Evolutionary conservation across 2,329 filamentous ascomycete genomes (phyloP), one percentile per base, ranked within the genome.

Genomic region (Trichoderma guizhouense): DNA sequence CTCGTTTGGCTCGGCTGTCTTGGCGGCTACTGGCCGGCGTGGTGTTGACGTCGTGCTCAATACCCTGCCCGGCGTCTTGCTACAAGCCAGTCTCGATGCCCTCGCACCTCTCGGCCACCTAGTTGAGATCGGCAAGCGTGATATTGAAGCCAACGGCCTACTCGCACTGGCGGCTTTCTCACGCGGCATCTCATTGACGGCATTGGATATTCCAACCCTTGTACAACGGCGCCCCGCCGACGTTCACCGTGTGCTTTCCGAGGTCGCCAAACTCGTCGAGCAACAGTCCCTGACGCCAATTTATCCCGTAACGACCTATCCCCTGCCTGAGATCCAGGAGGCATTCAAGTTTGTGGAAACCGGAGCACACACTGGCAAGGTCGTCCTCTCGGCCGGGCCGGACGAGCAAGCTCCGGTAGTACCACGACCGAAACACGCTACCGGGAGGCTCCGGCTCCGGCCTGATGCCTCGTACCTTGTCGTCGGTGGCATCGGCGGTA

Each of bases 331-430:
- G 2, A 12, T 58, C n/a, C 26, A 75, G 36, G 47, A 73, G n/a
- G 76, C 73, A 21, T 74, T 77, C 68, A 68, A 72, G 30, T 36
- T 72, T 5, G 30, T 78, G 5, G 74, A 76, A 21, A 71, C 72
- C 47, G 75, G 74, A 8, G 76, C 74, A 15, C 72, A 73, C 15
- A 74, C 63, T 14, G 76, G 76, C 21, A 77, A 76, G 63, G 73
- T 77, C 36, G 60, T 76, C 26, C 39, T 77, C 9, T 58, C 63
- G 1, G 53, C 65, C 3, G 60, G 72, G 12, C 30, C 71, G 3
- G 58, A 68, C 9, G 69, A 76, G 15, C n/a, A 71, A 26, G 61
- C 39, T 15, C 39, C 39, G 18, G 26, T 51, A 6, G 12, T 64
- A 4, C 61, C 36, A 7, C 36, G 36, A 1, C 26, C 24, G 34